Base-by-base conservation (phyloP, 495 filamentous ascomycete genomes). In the Jackrogersella minutella region DNA sequence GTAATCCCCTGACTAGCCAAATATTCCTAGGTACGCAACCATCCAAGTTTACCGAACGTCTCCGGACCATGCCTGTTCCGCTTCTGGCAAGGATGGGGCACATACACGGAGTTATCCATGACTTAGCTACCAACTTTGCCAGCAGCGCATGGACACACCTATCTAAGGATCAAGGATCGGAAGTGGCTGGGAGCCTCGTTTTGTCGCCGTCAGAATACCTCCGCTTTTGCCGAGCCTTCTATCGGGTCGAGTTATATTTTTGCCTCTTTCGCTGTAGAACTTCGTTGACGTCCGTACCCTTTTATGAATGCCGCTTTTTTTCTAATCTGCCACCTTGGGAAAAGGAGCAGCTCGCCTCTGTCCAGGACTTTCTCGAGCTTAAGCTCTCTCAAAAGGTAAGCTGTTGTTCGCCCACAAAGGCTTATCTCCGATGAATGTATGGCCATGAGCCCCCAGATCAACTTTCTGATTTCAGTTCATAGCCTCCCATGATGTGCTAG, bases 191-290 rank as follows among this genome's bases (percentile, higher is more conserved):
- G 37, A 54, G 58, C 36, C 58, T 62, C 39, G 24, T 47, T 54
- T 46, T 62, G 26, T 62, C 58, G 40, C 40, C 49, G 49, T 44
- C 58, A 47, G 58, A 62, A 54, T 62, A 53, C 49, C 17, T 54
- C 49, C 58, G 58, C 47, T 62, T 62, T 62, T 54, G 26, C 49
- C 58, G 58, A 54, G 49, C 47, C 37, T 62, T 62, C 49, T 62
- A 62, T 54, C 36, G 58, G 37, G 58, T 62, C 26, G 58, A 62
- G 28, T 46, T 62, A 54, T 62, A 54, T 62, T 54, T 54, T 54
- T 21, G 58, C 49, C 58, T 62, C 58, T 62, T 54, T 46, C 49
- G 58, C 58, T 31, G 44, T 49, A 49, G 26, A 31, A 49, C 24
- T 31, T 21, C 37, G 37, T 53, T 19, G 47, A 36, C 47, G 19